phyloP scores from a whole-genome alignment of 768 basidiomycete genomes.

The Pisolithus sp. region DNA sequence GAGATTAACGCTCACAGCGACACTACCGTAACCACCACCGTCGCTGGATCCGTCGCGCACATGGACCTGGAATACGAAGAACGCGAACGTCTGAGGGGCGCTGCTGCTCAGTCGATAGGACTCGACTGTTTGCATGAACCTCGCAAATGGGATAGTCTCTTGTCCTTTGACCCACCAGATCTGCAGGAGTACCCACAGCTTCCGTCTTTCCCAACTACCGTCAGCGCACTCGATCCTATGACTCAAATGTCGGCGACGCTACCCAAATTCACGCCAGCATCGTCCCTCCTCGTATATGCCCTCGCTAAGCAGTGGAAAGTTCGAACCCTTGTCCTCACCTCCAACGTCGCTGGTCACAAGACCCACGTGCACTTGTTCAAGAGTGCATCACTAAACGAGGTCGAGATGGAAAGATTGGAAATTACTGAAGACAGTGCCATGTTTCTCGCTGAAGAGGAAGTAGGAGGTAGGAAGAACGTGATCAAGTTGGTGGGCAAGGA shows the following conservation, averaged over 20 bases:
- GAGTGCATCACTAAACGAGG: slow-evolving; percentile 48
- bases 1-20: slow-evolving; percentile 52
- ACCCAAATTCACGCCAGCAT: slow-evolving; percentile 65
- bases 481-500: slow-evolving; percentile 66
- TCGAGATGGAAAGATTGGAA: slow-evolving; percentile 66
- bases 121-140: slow-evolving; percentile 44
- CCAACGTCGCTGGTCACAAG: slow-evolving; percentile 30
- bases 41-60: slow-evolving; percentile 19
- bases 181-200: slow-evolving; percentile 5
- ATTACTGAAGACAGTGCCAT: slow-evolving; percentile 75
- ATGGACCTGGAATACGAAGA: slow-evolving; percentile 62
- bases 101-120: slow-evolving; percentile 73
- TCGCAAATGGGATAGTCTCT: slow-evolving; percentile 13
- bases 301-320: slow-evolving; percentile 68
- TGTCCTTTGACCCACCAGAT: slow-evolving; percentile 17
- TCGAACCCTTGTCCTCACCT: slow-evolving; percentile 55
- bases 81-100: slow-evolving; percentile 66
- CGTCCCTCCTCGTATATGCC: slow-evolving; percentile 65
- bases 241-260: slow-evolving; percentile 46
- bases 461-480: slow-evolving; percentile 43
- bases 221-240: slow-evolving; percentile 45
- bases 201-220: slow-evolving; percentile 63
- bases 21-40: slow-evolving; percentile 9
- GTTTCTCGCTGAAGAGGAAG: slow-evolving; percentile 57
- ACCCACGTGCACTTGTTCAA: slow-evolving; percentile 74